Evolutionary conservation across 164 flowering plant species (phyloP).

Genomic region (Nelumbo lutea): DNA sequence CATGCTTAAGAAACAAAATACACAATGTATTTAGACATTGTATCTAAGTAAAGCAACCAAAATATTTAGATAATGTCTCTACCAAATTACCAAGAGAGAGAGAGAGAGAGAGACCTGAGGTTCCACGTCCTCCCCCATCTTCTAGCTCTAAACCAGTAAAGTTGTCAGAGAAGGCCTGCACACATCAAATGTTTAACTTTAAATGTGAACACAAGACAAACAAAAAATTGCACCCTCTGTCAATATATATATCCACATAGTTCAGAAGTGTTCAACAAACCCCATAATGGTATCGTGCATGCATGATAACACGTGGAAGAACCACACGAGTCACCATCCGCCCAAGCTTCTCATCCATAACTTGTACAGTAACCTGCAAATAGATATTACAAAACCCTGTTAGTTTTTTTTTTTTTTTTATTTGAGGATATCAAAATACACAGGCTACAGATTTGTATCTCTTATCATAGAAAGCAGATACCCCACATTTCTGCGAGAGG

Average conservation of each 20-base stretch:
- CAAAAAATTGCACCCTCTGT: background rate
- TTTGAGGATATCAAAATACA: too few relatives aligned
- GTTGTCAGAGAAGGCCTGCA: slow-evolving; percentile 88
- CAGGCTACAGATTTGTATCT: too few relatives aligned
- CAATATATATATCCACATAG: background rate
- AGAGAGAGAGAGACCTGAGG: slow-evolving; percentile 63
- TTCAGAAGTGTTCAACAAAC: slow-evolving; percentile 26
- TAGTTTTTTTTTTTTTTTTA: too few relatives aligned
- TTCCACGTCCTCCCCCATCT: slow-evolving; percentile 99
- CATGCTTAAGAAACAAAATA: too few relatives aligned
- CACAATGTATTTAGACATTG: too few relatives aligned
- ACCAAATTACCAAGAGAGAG: too few relatives aligned
- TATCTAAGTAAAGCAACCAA: too few relatives aligned
- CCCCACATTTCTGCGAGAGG: too few relatives aligned
- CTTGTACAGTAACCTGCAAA: slow-evolving; percentile 72
- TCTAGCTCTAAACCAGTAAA: slow-evolving; percentile 95
- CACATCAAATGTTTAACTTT: slow-evolving; percentile 7
- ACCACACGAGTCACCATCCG: slow-evolving; percentile 91
- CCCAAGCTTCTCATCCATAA: slow-evolving; percentile 92
- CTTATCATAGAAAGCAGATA: too few relatives aligned
- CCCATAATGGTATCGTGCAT: slow-evolving; percentile 89
- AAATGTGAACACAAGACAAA: too few relatives aligned
- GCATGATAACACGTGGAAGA: slow-evolving; percentile 97
- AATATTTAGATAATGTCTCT: too few relatives aligned
- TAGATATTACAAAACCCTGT: background rate